Conservation (phyloP, 768 basidiomycete species). For the Naganishia kalamii region DNA sequence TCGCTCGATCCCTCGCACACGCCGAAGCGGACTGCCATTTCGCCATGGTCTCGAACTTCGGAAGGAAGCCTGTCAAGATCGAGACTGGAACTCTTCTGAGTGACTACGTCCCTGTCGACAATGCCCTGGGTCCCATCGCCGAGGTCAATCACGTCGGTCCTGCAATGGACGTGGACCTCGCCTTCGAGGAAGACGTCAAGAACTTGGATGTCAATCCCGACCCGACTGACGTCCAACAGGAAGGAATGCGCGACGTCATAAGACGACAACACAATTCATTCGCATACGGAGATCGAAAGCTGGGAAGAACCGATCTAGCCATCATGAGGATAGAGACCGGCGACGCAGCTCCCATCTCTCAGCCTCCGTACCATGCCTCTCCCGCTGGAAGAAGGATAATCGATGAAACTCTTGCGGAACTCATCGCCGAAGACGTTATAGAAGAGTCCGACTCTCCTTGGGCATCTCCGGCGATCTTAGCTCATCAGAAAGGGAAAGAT, state of each 20-base stretch:
- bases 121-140: too few relatives aligned
- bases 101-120: neutral
- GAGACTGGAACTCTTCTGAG: neutral
- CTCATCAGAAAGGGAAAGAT: conserved; percentile 22
- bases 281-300: neutral
- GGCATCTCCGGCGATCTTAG: conserved; percentile 20
- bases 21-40: neutral
- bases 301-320: neutral
- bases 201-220: too few relatives aligned
- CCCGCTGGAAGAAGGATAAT: conserved; percentile 9
- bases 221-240: too few relatives aligned
- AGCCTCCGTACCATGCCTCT: conserved; percentile 13
- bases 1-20: neutral
- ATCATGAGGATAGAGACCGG: too few relatives aligned
- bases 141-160: too few relatives aligned
- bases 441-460: conserved; percentile 24
- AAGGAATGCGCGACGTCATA: too few relatives aligned
- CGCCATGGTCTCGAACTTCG: neutral
- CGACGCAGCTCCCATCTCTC: too few relatives aligned
- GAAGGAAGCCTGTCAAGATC: neutral
- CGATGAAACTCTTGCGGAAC: conserved; percentile 11
- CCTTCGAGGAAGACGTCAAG: too few relatives aligned
- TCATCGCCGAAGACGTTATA: conserved; percentile 17
- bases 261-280: neutral
- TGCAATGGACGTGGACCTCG: too few relatives aligned